Evolutionary conservation across 805 yeast genomes (phyloP), one percentile per base, ranked within the genome.

Genomic region (Suhomyces xylopsoci): DNA sequence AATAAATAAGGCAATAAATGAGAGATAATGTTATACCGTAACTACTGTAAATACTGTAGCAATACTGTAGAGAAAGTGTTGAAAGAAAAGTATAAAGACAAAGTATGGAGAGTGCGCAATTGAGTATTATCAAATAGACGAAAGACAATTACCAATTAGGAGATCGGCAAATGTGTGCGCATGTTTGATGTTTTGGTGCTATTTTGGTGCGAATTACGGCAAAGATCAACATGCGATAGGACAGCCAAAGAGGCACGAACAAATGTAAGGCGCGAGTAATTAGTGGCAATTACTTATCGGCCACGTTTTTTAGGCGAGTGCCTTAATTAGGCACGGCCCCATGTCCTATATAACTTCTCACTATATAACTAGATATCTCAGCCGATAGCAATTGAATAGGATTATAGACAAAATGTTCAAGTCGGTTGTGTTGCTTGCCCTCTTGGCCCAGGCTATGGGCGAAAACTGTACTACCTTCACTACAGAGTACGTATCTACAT

Each of bases 401-500:
- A 22, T 5, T 6, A 5, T 22, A 22, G 25, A 4, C 25, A 22
- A 22, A 47, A 32, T 49, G 26, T 15, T 26, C 25, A 22, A 22
- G 28, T 26, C 28, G 28, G 10, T 26, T 8, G 28, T 26, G 10
- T 26, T 26, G 28, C 32, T 48, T 28, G 47, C 45, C 10, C 48
- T 46, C 48, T 7, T 43, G 42, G 9, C 42, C 42, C 15, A 17
- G 24, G 42, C n/a, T 5, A 10, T 19, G 5, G 24, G n/a, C 42
- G n/a, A 38, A 17, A 43, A 45, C 19, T 55, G 57, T 45, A 52
- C 55, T 15, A 55, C 57, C n/a, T 51, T 43, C 32, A 48, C 49
- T 22, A 26, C 55, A 26, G 50, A 54, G n/a, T 38, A 47, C 8
- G 45, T 44, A 17, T 15, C 45, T 15, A 51, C 55, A 24, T 43